Percentiles rank a stretch among this genome's conserved stretches.
These are phyloP conservation scores for Hypomontagnella submonticulosa DNA, from an alignment of 495 filamentous ascomycete genomes.

Conservation along the genomic window DNA sequence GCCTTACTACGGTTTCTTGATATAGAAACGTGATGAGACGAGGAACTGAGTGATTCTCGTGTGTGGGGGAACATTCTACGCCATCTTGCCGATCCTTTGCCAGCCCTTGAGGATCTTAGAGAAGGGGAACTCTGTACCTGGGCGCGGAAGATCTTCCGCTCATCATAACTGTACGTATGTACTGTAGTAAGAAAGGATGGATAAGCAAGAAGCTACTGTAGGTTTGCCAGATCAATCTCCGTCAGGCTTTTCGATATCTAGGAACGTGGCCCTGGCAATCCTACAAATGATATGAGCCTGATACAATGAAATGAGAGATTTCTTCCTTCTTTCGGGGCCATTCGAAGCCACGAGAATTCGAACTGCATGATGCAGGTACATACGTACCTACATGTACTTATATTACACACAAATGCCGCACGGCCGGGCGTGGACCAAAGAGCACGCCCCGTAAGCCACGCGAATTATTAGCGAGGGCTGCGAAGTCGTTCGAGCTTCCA, in stretches of 20 bases:
- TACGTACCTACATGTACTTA: background rate
- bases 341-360: constrained; percentile 38
- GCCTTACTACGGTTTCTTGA: constrained; percentile 22
- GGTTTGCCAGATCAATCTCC: constrained; percentile 17
- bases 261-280: constrained; percentile 29
- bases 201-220: constrained; percentile 20
- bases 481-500: constrained; percentile 26
- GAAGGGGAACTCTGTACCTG: constrained; percentile 18
- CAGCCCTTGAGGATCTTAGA: constrained; percentile 23
- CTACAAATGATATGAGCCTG: background rate
- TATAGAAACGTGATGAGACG: constrained; percentile 21
- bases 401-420: constrained; percentile 17
- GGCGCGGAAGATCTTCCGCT: constrained; percentile 17
- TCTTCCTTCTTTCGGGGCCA: constrained; percentile 10
- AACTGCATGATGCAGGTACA: constrained; percentile 42
- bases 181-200: constrained; percentile 30
- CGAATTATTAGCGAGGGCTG: constrained; percentile 18
- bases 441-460: constrained; percentile 28
- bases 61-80: background rate
- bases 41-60: constrained; percentile 1
- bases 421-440: constrained; percentile 24
- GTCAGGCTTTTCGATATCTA: constrained; percentile 40
- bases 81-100: constrained; percentile 27
- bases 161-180: constrained; percentile 5
- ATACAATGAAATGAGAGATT: background rate